Evolutionary conservation across 495 filamentous ascomycete species (phyloP), one percentile per base, ranked within the genome.

Genomic region (Staphylotrichum tortipilum): DNA sequence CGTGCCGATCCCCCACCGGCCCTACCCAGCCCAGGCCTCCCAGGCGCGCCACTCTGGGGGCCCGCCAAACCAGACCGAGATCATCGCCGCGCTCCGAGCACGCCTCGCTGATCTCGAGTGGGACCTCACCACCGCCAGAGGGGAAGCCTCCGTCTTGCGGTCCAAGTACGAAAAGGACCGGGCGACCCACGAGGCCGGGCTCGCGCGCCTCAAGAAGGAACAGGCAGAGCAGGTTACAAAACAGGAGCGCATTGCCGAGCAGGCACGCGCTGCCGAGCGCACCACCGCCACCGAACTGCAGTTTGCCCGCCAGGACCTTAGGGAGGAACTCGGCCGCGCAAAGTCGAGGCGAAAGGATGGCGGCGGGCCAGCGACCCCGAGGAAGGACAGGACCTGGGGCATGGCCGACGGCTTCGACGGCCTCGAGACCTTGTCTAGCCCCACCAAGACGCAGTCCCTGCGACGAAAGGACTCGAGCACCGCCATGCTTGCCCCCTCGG

Each of bases 351-450:
- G 65, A 21, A 65, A 59, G 28, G 72, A 70, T 12, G 62, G 55
- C 3, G n/a, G n/a, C n/a, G n/a, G n/a, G n/a, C 53, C 66, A 0
- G 55, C 60, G 0, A 78, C 77, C 2, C 75, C 77, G 2, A 72
- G 68, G 53, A 79, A 76, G 62, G 59, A 61, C 7, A 74, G 70
- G 48, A 53, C 60, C 0, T 70, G 67, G 66, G 63, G 67, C 0
- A 59, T 73, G 21, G 62, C 69, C 11, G 77, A 80, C 52, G 77
- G 77, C 0, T 80, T 80, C 44, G 74, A 78, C 40, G 73, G 75
- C 35, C 63, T 75, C 18, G 77, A 79, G 57, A 64, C 77, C 28
- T 51, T 66, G 10, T 53, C 48, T 7, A 76, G 73, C 35, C 73
- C 72, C 0, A 69, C 61, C 49, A 72, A 72, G 49, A 51, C 55